Percentiles rank a stretch among this genome's conserved stretches.
Conservation (phyloP, 75 land plant genomes). For the Adiantum capillusveneris region DNA sequence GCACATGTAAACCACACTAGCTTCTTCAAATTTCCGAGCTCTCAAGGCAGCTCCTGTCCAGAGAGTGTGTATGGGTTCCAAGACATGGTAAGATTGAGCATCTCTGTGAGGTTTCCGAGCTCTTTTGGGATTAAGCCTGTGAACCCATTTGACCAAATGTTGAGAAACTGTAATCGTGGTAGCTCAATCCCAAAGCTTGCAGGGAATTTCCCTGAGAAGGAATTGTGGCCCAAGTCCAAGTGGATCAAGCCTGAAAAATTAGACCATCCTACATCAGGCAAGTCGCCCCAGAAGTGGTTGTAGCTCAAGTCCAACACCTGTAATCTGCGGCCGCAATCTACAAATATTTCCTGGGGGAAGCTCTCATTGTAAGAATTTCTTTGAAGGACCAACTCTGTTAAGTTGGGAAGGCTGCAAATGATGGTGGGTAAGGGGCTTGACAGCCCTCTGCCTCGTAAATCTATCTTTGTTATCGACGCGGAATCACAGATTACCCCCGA, state of each 20-base stretch:
- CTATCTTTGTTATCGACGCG: conserved; percentile 11
- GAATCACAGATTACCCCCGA: background rate
- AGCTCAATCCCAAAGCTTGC: conserved; percentile 1
- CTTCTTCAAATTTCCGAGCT: conserved; percentile 23
- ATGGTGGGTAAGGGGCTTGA: conserved; percentile 11
- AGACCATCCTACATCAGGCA: conserved; percentile 24
- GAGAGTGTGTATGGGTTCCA: conserved; percentile 20
- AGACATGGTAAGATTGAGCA: conserved; percentile 47
- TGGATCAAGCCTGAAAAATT: conserved; percentile 16
- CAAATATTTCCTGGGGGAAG: conserved; percentile 3
- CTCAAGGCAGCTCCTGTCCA: conserved; percentile 30
- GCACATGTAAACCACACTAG: conserved; percentile 43
- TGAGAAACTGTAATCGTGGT: conserved; percentile 3
- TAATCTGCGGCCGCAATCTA: conserved; percentile 7
- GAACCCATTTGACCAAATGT: conserved; percentile 18
- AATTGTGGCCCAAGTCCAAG: conserved; percentile 42
- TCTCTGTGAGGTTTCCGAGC: conserved; percentile 54
- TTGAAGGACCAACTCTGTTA: conserved; percentile 6
- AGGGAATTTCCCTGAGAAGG: conserved; percentile 14
- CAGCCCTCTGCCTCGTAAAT: conserved; percentile 15
- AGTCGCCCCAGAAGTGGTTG: conserved; percentile 38
- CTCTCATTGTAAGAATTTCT: conserved; percentile 12
- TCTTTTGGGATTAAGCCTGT: conserved; percentile 48
- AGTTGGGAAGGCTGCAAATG: conserved; percentile 15
- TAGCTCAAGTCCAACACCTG: conserved; percentile 46